phyloP scores from a whole-genome alignment of 495 filamentous ascomycete species.

The Cudoniella acicularis region DNA sequence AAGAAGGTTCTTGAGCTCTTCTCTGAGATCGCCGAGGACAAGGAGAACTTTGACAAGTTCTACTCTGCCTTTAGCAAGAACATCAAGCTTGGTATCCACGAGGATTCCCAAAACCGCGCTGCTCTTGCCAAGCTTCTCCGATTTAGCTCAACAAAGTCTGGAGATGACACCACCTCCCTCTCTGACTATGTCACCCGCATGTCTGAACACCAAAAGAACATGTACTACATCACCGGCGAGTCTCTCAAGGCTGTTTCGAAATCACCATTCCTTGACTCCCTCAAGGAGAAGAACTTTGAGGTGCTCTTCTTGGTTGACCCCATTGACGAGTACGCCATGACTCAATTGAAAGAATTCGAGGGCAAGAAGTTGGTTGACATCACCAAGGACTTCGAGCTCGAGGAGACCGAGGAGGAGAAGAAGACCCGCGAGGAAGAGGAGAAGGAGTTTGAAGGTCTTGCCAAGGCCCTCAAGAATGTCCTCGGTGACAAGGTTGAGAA shows the following conservation, averaged over 20 bases:
- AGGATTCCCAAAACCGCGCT: conserved; percentile 96
- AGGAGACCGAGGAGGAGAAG: conserved; percentile 99
- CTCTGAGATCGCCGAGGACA: conserved; percentile 96
- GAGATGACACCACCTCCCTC: conserved; percentile 91
- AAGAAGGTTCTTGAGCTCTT: conserved; percentile 99
- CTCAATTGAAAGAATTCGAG: conserved; percentile 99
- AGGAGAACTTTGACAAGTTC: conserved; percentile 99
- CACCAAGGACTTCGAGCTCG: conserved; percentile 99
- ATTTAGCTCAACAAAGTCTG: conserved; percentile 98
- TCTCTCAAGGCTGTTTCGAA: conserved; percentile 96
- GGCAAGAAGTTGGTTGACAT: conserved; percentile 99
- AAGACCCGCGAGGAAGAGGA: conserved; percentile 89
- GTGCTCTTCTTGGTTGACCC: conserved; percentile 99
- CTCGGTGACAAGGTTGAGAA: conserved; percentile 99
- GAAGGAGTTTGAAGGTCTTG: conserved; percentile 92
- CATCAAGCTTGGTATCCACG: conserved; percentile 99
- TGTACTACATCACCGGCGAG: conserved; percentile 99
- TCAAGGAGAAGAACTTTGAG: conserved; percentile 99
- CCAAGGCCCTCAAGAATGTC: conserved; percentile 97
- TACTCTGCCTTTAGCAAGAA: conserved; percentile 99
- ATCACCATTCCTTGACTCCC: conserved; percentile 97
- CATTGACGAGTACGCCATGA: conserved; percentile 99
- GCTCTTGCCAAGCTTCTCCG: conserved; percentile 95
- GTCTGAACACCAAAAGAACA: conserved; percentile 99
- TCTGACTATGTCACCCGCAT: conserved; percentile 97